Conservation (phyloP, 495 filamentous ascomycete genomes). For the Penicillium pulvis region DNA sequence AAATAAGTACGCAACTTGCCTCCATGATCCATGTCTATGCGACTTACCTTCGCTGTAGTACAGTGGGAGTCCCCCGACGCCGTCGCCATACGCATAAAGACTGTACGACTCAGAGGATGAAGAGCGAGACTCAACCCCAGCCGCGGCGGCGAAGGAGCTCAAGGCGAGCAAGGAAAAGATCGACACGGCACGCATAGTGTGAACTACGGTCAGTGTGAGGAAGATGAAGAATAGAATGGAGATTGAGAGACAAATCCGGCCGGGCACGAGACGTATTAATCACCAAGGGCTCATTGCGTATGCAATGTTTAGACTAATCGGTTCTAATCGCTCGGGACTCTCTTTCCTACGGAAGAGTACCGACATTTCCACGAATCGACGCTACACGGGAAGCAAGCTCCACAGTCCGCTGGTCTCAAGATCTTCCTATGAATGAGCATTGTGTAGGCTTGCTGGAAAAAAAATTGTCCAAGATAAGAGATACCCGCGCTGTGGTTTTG, state of each 20-base stretch:
- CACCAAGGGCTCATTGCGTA: too few species aligned
- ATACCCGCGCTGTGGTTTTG: background rate
- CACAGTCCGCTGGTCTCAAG: background rate
- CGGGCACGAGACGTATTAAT: too few species aligned
- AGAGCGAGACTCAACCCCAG: background rate
- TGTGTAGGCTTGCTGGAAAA: background rate
- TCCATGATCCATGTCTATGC: background rate
- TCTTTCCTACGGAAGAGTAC: too few species aligned
- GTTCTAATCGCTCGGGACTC: too few species aligned
- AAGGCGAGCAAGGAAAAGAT: background rate
- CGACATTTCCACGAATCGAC: too few species aligned
- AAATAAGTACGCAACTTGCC: background rate
- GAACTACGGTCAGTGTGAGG: background rate
- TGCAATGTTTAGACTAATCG: too few species aligned
- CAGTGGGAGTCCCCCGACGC: background rate
- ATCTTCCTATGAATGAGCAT: background rate
- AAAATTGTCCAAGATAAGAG: background rate
- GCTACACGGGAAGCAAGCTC: background rate
- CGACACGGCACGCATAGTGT: background rate
- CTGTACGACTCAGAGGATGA: background rate
- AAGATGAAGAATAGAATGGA: background rate
- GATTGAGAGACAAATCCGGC: too few species aligned
- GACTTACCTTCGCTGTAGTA: background rate
- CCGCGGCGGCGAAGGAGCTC: background rate
- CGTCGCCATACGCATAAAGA: background rate